Conservation (phyloP, 2,329 filamentous ascomycete species). For the Diaporthe eres region DNA sequence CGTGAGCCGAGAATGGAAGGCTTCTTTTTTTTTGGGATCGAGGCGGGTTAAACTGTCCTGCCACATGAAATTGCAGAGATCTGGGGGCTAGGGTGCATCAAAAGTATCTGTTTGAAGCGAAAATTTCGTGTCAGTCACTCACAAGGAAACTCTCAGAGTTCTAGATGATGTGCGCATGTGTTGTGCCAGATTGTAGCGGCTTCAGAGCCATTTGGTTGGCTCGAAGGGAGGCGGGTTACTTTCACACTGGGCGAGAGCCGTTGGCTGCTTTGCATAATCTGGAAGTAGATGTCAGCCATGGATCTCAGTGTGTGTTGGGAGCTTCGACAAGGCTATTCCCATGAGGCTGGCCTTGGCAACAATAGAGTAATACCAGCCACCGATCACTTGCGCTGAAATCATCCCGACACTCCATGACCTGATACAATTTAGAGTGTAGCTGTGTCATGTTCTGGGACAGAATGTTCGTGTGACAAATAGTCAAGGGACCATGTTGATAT, state of each 20-base stretch:
- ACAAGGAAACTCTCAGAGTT: background rate
- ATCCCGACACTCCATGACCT: background rate
- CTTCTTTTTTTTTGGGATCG: background rate
- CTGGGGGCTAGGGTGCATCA: background rate
- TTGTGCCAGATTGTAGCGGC: background rate
- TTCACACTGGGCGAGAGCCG: background rate
- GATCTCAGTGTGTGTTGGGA: background rate
- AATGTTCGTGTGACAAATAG: background rate
- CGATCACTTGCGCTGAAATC: background rate
- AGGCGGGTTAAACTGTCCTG: background rate
- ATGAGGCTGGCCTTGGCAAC: background rate
- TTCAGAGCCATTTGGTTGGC: background rate
- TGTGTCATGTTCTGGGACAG: background rate
- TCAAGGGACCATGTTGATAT: background rate
- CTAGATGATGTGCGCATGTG: background rate
- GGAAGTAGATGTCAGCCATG: background rate
- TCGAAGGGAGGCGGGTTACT: background rate
- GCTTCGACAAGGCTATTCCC: background rate
- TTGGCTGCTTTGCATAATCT: background rate
- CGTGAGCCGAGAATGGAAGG: slow-evolving; percentile 25
- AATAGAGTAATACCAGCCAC: background rate
- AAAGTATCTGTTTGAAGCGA: slow-evolving; percentile 15
- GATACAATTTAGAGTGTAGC: background rate
- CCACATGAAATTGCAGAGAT: background rate
- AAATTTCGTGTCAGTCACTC: background rate